A percentile compares a stretch with the other conserved stretches of the same genome.
phyloP scores from a whole-genome alignment of 208 protist species.

The Zelonia costaricensis region DNA sequence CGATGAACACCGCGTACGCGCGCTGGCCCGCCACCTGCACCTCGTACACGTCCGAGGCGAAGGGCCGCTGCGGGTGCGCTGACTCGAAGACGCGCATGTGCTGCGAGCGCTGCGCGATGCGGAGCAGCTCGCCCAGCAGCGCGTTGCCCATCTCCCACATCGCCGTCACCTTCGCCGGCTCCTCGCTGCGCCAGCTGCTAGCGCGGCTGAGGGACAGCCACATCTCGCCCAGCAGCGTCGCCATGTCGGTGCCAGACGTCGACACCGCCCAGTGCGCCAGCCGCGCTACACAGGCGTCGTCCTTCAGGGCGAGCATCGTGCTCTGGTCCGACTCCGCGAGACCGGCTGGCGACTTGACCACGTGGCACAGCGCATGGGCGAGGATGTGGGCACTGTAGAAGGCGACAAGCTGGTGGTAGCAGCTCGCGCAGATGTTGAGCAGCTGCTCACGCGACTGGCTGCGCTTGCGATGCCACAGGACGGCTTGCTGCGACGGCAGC shows the following conservation, averaged over 20 bases:
- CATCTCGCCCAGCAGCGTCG: conserved; percentile 19
- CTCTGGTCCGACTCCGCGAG: conserved; percentile 11
- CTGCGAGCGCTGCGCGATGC: conserved; percentile 48
- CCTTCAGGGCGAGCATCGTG: conserved; percentile 14
- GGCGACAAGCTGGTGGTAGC: conserved; percentile 22
- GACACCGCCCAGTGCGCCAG: conserved; percentile 29
- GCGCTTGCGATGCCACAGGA: conserved; percentile 22
- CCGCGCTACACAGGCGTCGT: conserved; percentile 14
- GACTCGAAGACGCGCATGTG: conserved; percentile 72
- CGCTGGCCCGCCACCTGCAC: conserved; percentile 47
- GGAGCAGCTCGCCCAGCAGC: conserved; percentile 38
- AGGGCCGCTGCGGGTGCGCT: conserved; percentile 63
- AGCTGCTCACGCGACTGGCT: conserved; percentile 20
- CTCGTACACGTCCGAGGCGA: conserved; percentile 52
- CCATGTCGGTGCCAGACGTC: background rate
- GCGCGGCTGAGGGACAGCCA: conserved; percentile 14
- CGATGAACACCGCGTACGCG: conserved; percentile 75
- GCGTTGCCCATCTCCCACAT: conserved; percentile 22
- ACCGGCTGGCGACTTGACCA: conserved; percentile 7
- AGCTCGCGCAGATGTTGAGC: conserved; percentile 10
- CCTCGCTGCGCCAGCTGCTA: background rate
- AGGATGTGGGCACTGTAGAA: conserved; percentile 22
- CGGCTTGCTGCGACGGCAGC: conserved; percentile 22
- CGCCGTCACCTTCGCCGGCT: conserved; percentile 7
- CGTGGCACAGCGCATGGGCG: conserved; percentile 9